A percentile compares a stretch with the other conserved stretches of the same genome.
These are phyloP conservation scores for Gamarada debralockiae DNA, from an alignment of 495 filamentous ascomycete species.

Conservation along the genomic window DNA sequence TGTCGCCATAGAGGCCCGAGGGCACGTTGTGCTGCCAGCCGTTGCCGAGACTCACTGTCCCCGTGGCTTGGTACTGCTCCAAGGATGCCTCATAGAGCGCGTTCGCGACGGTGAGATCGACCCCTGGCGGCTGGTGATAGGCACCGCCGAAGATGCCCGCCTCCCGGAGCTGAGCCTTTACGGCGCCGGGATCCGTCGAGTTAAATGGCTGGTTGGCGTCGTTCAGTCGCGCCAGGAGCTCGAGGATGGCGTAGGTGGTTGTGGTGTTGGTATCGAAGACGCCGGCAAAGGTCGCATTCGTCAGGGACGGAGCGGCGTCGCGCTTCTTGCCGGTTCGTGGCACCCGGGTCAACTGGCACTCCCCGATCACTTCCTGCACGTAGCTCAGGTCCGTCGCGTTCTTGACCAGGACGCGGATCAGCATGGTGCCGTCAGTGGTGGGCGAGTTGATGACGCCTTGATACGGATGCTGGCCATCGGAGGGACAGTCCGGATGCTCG, in stretches of 20 bases:
- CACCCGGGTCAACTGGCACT: neutral
- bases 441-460: conserved; percentile 13
- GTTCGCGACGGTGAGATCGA: neutral
- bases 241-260: neutral
- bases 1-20: conserved; percentile 8
- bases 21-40: neutral
- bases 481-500: too few relatives aligned
- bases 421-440: conserved; percentile 15
- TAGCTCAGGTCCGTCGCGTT: conserved; percentile 13
- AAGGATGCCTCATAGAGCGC: neutral
- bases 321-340: neutral
- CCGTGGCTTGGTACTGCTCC: too few relatives aligned
- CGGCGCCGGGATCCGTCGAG: neutral
- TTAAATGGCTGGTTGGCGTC: neutral
- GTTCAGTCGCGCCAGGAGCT: neutral
- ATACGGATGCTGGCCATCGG: conserved; percentile 7
- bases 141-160: neutral
- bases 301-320: neutral
- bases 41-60: conserved; percentile 8
- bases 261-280: neutral
- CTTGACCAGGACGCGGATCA: conserved; percentile 7
- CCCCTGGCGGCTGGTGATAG: neutral
- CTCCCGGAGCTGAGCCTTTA: too few relatives aligned
- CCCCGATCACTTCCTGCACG: conserved; percentile 4
- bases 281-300: neutral